Conservation (phyloP, 2,329 filamentous ascomycete species). For the Volutella citrinella region DNA sequence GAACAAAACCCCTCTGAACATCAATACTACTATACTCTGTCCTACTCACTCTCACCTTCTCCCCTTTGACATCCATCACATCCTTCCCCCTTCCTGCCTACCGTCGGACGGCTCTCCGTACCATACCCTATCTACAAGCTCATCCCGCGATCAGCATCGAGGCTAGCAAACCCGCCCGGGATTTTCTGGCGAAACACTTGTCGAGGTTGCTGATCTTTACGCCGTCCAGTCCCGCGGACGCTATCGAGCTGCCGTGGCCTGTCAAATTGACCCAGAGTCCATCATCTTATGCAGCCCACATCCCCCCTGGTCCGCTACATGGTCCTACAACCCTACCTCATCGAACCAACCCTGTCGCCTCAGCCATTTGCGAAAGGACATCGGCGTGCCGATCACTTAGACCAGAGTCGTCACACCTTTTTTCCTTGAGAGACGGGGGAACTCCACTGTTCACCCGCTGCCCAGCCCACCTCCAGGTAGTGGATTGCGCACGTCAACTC, state of each 20-base stretch:
- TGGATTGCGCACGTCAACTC: constrained; percentile 39
- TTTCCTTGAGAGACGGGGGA: constrained; percentile 29
- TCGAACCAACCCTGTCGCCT: constrained; percentile 43
- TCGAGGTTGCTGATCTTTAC: constrained; percentile 24
- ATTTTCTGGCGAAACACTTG: constrained; percentile 15
- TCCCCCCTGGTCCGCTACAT: constrained; percentile 32
- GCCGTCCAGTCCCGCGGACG: constrained; percentile 22
- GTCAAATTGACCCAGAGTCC: constrained; percentile 26
- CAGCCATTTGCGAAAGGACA: constrained; percentile 48
- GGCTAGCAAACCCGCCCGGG: constrained; percentile 13
- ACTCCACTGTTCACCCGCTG: constrained; percentile 37
- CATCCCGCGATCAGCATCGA: too few relatives aligned
- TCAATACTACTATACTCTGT: constrained; percentile 1
- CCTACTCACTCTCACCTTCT: constrained; percentile 4
- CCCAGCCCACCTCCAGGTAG: constrained; percentile 36
- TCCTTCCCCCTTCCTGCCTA: too few relatives aligned
- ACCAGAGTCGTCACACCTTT: constrained; percentile 51
- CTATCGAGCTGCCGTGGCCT: constrained; percentile 28
- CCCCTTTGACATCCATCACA: constrained; percentile 2
- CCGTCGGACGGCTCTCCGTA: too few relatives aligned
- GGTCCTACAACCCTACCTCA: constrained; percentile 37
- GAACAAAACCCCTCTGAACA: constrained; percentile 6
- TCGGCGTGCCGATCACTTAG: constrained; percentile 53
- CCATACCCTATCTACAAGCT: too few relatives aligned
- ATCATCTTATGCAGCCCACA: constrained; percentile 34